Evolutionary conservation across 495 filamentous ascomycete species (phyloP), one percentile per base, ranked within the genome.

Genomic region (Penicillium canescens): DNA sequence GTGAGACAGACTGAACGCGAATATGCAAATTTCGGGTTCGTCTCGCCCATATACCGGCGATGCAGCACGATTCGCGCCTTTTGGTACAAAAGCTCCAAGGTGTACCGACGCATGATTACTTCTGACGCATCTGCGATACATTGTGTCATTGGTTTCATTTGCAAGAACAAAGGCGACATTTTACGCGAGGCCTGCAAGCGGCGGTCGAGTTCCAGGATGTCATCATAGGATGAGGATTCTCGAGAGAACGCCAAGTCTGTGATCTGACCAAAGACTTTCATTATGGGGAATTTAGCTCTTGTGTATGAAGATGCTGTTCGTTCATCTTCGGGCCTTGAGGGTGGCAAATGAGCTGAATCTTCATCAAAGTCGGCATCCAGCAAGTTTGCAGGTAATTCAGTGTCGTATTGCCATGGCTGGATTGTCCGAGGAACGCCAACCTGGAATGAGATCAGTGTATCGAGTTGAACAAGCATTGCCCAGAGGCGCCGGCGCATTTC

Each of bases 21-120:
- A 63, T 91, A 87, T 7, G 84, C 79, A 59, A 91, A 95, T 11
- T 92, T 89, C 55, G 82, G 74, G 20, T 86, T 78, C 6, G 85
- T 84, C 51, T 86, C 79, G 5, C 79, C 77, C 57, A 96, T 80
- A 66, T 94, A 96, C 49, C 88, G 88, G 20, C 91, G 83, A 65
- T 97, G 93, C 43, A 97, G 79, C 23, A 94, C 86, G 43, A 87
- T 88, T 50, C 92, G 79, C 8, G 87, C 80, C 64, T 95, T 95
- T 59, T 92, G 86, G 63, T 88, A 92, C 20, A 96, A 68, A 14
- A 96, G 78, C 50, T 95, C 89, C 13, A 96, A 69, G 43, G 84
- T 87, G 63, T 87, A 90, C 11, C 92, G 85, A 54, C 89, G 86
- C 75, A 95, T 89, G 48, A 96, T 86, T 2, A 96, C 67, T 8